A percentile compares a stretch with the other conserved stretches of the same genome.
phyloP scores from a whole-genome alignment of 768 basidiomycete genomes.

The Tephrocybe sp. region DNA sequence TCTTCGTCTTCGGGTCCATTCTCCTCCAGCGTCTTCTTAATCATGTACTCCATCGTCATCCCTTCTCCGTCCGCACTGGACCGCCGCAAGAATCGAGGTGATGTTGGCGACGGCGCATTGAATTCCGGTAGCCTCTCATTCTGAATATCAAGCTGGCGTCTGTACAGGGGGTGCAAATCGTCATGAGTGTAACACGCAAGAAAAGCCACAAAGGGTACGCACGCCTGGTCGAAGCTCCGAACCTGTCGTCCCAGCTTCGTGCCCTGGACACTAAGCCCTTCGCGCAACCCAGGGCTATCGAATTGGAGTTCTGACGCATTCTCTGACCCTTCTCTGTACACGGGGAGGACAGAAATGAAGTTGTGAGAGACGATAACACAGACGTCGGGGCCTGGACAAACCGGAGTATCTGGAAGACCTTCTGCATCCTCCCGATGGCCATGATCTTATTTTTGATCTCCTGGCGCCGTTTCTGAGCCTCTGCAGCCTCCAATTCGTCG shows the following conservation, averaged over 20 bases:
- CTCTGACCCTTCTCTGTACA: slow-evolving; percentile 71
- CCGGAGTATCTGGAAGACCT: slow-evolving; percentile 87
- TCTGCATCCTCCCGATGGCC: slow-evolving; percentile 88
- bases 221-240: slow-evolving; percentile 76
- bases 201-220: slow-evolving; percentile 26
- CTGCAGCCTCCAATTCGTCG: slow-evolving; percentile 34
- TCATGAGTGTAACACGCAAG: background rate
- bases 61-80: slow-evolving; percentile 39
- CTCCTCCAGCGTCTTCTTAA: slow-evolving; percentile 61
- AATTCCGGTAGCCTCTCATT: slow-evolving; percentile 75
- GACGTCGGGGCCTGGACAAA: slow-evolving; percentile 32
- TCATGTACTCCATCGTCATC: slow-evolving; percentile 62
- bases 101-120: slow-evolving; percentile 29
- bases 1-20: slow-evolving; percentile 48
- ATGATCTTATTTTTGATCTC: slow-evolving; percentile 93
- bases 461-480: slow-evolving; percentile 55
- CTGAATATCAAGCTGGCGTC: slow-evolving; percentile 66
- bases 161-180: slow-evolving; percentile 22
- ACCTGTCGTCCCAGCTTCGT: slow-evolving; percentile 59
- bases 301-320: slow-evolving; percentile 65
- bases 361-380: background rate
- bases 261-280: slow-evolving; percentile 63
- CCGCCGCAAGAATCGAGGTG: slow-evolving; percentile 53
- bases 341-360: too few species aligned
- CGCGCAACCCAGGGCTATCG: slow-evolving; percentile 30